A percentile compares a stretch with the other conserved stretches of the same genome.
phyloP scores from a whole-genome alignment of 805 yeast species.

The Metschnikowia henanensis region DNA sequence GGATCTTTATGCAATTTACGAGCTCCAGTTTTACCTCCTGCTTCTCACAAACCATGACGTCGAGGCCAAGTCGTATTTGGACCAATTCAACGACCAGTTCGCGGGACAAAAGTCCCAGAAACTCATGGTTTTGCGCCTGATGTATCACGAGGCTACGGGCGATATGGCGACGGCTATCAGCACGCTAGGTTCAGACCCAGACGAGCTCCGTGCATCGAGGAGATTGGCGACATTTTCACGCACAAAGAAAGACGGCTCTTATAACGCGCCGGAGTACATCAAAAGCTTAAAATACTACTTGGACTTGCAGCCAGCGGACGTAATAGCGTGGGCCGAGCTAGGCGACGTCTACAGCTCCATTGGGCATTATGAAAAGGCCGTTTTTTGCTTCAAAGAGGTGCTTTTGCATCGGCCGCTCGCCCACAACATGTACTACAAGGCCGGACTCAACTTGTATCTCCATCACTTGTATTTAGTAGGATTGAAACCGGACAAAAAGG shows the following conservation, averaged over 20 bases:
- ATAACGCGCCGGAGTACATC: constrained; percentile 43
- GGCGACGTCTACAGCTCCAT: constrained; percentile 58
- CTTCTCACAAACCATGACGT: constrained; percentile 61
- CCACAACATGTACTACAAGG: constrained; percentile 59
- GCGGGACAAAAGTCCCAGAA: constrained; percentile 56
- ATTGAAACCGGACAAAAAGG: constrained; percentile 25
- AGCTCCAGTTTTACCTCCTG: constrained; percentile 68
- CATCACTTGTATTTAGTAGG: constrained; percentile 23
- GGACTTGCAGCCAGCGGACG: constrained; percentile 71
- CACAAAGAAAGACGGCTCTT: constrained; percentile 18
- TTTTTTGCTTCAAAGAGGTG: constrained; percentile 69
- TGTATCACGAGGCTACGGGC: constrained; percentile 56
- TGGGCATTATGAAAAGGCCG: constrained; percentile 68
- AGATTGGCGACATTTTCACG: constrained; percentile 38
- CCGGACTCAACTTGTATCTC: constrained; percentile 48
- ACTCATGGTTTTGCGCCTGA: constrained; percentile 52
- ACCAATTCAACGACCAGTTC: constrained; percentile 66
- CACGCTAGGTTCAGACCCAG: constrained; percentile 28
- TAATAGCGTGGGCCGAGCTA: constrained; percentile 76
- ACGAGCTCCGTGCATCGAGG: constrained; percentile 38
- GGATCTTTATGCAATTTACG: constrained; percentile 57
- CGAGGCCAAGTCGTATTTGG: constrained; percentile 68
- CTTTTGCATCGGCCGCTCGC: constrained; percentile 68
- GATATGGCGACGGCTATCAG: constrained; percentile 30
- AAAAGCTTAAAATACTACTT: constrained; percentile 53